phyloP scores from a whole-genome alignment of 768 basidiomycete genomes.

The Hericium erinaceus region DNA sequence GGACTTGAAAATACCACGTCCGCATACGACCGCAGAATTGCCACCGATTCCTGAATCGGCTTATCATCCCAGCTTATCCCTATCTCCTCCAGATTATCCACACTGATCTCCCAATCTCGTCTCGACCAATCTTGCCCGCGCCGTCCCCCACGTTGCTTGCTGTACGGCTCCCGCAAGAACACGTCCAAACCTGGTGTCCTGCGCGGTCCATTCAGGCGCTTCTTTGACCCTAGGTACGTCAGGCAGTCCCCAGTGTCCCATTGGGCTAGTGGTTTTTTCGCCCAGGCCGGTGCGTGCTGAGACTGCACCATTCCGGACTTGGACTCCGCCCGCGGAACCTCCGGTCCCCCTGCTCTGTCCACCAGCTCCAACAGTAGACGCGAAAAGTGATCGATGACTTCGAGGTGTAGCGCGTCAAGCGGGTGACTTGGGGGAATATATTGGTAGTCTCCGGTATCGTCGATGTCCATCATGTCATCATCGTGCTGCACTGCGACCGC shows the following conservation, averaged over 20 bases:
- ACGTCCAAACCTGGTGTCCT: conserved; percentile 10
- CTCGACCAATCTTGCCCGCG: conserved; percentile 70
- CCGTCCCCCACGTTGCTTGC: conserved; percentile 41
- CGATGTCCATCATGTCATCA: conserved; percentile 46
- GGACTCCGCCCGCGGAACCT: conserved; percentile 23
- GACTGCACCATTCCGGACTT: conserved; percentile 32
- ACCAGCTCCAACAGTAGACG: conserved; percentile 51
- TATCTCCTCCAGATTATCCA: conserved; percentile 37
- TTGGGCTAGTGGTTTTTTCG: conserved; percentile 29
- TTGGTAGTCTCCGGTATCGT: conserved; percentile 48
- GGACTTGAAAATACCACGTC: conserved; percentile 36
- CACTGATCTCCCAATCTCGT: conserved; percentile 52
- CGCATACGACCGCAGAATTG: conserved; percentile 39
- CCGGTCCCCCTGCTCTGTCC: conserved; percentile 40
- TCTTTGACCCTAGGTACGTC: conserved; percentile 41
- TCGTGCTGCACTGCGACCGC: conserved; percentile 5
- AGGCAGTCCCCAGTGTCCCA: conserved; percentile 53
- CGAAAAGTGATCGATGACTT: conserved; percentile 62
- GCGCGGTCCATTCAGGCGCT: conserved; percentile 4
- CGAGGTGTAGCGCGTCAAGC: conserved; percentile 56
- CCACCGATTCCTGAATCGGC: conserved; percentile 41
- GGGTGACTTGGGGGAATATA: conserved; percentile 40
- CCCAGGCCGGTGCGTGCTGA: conserved; percentile 46
- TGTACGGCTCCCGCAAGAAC: conserved; percentile 33
- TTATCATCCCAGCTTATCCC: conserved; percentile 45